Evolutionary conservation across 2,329 filamentous ascomycete species (phyloP), one percentile per base, ranked within the genome.

Genomic region (Sporothrix curviconia): DNA sequence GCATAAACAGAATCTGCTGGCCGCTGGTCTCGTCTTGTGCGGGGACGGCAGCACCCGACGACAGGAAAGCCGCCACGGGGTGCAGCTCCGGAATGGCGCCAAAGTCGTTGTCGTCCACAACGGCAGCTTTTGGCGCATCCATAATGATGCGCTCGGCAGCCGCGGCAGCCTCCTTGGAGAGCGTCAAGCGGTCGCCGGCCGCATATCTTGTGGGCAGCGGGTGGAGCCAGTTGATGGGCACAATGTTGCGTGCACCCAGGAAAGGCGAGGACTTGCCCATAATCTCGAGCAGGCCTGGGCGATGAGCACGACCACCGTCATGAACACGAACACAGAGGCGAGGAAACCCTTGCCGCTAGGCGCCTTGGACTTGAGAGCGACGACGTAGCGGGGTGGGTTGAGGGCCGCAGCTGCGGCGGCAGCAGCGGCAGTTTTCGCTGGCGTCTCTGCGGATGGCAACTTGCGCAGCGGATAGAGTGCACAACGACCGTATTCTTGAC

Each of bases 401-500:
- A 43, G 42, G 22, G 55, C 51, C 11, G 53, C 44, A 3, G 49
- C 42, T 2, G n/a, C 28, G 1, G 51, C 37, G 7, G 49, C 72
- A 70, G 0, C 66, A 69, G 56, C 70, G 72, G 53, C 68, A 69
- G 57, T 66, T 32, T 34, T 51, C 68, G 42, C 70, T 60, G 7
- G 70, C 65, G 15, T 62, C 36, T 14, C 69, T 69, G 63, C 76
- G 71, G 51, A 72, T 65, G 57, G 54, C 56, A 59, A 34, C 60
- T 73, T 75, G 62, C 73, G 76, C 49, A 96, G 79, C 0, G 89
- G 61, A 96, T 84, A 39, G 83, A 87, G 70, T 95, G 89, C 25
- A 95, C 85, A 30, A 87, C 83, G 40, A 91, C 83, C 0, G 85
- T 89, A 68, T 91, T 92, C 60, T 84, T 86, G 64, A 95, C 84